Evolutionary conservation across 768 basidiomycete species (phyloP), one percentile per base, ranked within the genome.

Genomic region (Boletus subparvulus): DNA sequence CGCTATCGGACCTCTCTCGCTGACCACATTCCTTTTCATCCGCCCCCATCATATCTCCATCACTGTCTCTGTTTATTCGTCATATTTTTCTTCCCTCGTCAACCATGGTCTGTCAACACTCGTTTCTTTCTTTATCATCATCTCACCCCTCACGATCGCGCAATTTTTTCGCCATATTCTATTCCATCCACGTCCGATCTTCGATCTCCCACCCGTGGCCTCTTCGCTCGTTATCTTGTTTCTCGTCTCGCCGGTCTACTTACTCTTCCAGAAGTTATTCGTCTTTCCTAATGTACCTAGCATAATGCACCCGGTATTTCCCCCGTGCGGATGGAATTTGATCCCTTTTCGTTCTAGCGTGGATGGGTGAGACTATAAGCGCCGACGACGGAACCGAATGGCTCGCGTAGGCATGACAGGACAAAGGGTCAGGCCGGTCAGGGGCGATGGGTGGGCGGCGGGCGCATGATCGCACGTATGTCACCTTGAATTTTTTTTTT

Each of bases 221-320:
- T 28, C 28, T 32, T 46, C 47, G 8, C 47, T 49, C 61, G 9
- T 17, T 37, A 42, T 46, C 26, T 17, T 1, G 16, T 45, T 17
- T 17, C 45, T 40, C 16, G 2, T 47, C 50, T 37, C 26, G 26
- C 21, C 11, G n/a, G 2, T 36, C 47, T 33, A 32, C 30, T 33
- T 50, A 39, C 45, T 16, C n/a, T 42, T 11, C 16, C 37, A 39
- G 35, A 53, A 48, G 21, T 46, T 57, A 50, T 16, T 51, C 43
- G 17, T 21, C 36, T 47, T 52, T 26, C 53, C 28, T 32, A 32
- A 32, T 69, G 68, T 69, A 71, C 40, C 52, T 66, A 64, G 61
- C 60, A 36, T 69, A 71, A 64, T 69, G 35, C 66, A 43, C 43
- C 46, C 41, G 50, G 50, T 52, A 49, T 65, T 39, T 45, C 37